These are phyloP conservation scores for Candida arabinofermentans DNA, from an alignment of 805 yeast species.

Conservation along the genomic window DNA sequence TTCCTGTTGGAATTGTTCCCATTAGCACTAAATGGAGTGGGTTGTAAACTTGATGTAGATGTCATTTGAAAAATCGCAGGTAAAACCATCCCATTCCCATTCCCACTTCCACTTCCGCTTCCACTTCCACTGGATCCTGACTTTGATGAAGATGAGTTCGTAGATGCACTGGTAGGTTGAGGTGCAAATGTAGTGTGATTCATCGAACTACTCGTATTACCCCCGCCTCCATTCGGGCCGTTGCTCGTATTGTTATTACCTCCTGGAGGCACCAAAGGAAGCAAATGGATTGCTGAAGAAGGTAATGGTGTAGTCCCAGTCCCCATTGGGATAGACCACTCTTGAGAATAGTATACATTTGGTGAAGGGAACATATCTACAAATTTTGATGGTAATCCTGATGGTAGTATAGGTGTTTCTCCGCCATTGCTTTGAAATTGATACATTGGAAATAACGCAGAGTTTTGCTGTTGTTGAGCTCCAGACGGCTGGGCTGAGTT, in stretches of 20 bases:
- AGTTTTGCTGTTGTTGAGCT: constrained; percentile 3
- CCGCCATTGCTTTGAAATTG: constrained; percentile 9
- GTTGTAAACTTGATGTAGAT: neutral
- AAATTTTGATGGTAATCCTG: constrained; percentile 67
- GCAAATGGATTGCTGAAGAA: constrained; percentile 25
- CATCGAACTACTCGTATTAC: neutral
- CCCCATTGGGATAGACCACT: constrained; percentile 47
- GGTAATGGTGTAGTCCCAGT: constrained; percentile 39
- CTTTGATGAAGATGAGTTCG: neutral
- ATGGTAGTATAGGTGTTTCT: constrained; percentile 67
- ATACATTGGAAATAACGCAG: constrained; percentile 8
- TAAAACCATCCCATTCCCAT: too few relatives aligned
- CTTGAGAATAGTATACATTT: constrained; percentile 63
- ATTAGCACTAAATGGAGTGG: too few relatives aligned
- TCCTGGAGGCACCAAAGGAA: constrained; percentile 12
- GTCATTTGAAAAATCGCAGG: constrained; percentile 1
- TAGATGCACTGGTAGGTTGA: neutral
- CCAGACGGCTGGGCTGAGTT: constrained; percentile 5
- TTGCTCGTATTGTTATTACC: constrained; percentile 2
- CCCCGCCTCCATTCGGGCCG: constrained; percentile 11
- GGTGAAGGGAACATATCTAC: constrained; percentile 82
- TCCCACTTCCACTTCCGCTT: neutral
- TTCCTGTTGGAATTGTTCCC: neutral
- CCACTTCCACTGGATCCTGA: neutral
- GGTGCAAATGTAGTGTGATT: neutral